Evolutionary conservation across 2,329 filamentous ascomycete genomes (phyloP).

Genomic region (Pseudogymnoascus pannorum): DNA sequence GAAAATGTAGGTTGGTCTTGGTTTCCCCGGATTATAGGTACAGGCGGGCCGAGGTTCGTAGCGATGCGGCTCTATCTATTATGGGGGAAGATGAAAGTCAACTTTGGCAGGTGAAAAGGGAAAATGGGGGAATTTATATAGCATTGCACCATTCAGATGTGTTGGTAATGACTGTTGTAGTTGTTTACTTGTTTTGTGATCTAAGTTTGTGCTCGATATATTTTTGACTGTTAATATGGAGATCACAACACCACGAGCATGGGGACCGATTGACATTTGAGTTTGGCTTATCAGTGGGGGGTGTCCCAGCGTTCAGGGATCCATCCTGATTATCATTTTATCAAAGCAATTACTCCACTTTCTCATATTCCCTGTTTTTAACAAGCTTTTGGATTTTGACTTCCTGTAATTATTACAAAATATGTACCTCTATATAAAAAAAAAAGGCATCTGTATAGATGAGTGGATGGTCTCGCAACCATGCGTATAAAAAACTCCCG

Average conservation of each 20-base stretch:
- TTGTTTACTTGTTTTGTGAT: neutral
- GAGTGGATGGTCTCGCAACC: conserved; percentile 6
- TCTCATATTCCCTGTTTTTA: neutral
- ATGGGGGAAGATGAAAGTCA: neutral
- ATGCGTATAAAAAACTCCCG: neutral
- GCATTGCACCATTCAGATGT: neutral
- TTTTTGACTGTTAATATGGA: neutral
- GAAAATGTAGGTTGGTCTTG: neutral
- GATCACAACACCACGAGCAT: neutral
- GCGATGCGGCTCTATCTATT: neutral
- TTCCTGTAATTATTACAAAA: neutral
- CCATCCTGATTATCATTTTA: neutral
- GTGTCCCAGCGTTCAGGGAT: neutral
- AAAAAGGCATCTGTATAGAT: conserved; percentile 8
- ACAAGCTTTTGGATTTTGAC: neutral
- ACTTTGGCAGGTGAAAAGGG: neutral
- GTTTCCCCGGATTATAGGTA: neutral
- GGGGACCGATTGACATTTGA: neutral
- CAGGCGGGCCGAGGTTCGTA: neutral
- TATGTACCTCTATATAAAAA: conserved; percentile 6
- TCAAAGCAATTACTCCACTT: neutral
- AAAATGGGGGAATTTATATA: neutral
- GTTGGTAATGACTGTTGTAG: neutral
- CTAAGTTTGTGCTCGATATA: neutral
- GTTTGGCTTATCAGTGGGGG: neutral